Evolutionary conservation across 2,329 filamentous ascomycete genomes (phyloP), one percentile per base, ranked within the genome.

Genomic region (Fusarium succisae): DNA sequence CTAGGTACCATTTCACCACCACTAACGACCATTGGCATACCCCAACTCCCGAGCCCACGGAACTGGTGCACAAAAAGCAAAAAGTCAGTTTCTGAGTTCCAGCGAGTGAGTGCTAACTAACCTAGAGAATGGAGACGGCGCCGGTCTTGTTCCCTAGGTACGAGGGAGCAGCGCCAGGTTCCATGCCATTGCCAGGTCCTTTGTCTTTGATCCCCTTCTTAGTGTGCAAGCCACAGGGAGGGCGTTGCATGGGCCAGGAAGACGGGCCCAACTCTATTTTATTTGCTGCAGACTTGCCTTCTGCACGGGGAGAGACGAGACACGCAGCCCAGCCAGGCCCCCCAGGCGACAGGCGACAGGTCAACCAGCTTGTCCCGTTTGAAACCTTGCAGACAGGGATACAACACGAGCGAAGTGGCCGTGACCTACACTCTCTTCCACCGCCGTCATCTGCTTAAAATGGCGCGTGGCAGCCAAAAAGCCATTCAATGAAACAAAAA

Each of bases 401-500:
- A 18, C 67, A 24, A 70, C 67, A 70, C 67, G 67, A 65, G 68
- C 62, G 18, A 35, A 43, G 37, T 30, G 38, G 20, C 35, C 51
- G 41, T 32, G 51, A 24, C 48, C 22, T 51, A 47, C 51, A 53
- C 15, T 18, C 35, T 62, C 53, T 62, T 62, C 50, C 51, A 43
- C 67, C 63, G 55, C 67, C 59, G 51, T 65, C 64, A 75, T 69
- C 60, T 60, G 39, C 63, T 54, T 56, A 66, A 55, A 62, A 75
- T 73, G 72, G 71, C 60, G 81, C 79, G 14, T 81, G 79, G 69
- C 80, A 76, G 44, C 53, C 69, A 56, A 41, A 53, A 53, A 51
- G 58, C 48, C 48, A 53, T 44, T 38, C 20, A 5, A 26, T 14
- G 32, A 50, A 24, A 28, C 43, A 35, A 12, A 17, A 53, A 48